Percentiles rank a stretch among this genome's conserved stretches.
phyloP scores from a whole-genome alignment of 2,329 filamentous ascomycete genomes.

The Scedosporium aurantiacum region DNA sequence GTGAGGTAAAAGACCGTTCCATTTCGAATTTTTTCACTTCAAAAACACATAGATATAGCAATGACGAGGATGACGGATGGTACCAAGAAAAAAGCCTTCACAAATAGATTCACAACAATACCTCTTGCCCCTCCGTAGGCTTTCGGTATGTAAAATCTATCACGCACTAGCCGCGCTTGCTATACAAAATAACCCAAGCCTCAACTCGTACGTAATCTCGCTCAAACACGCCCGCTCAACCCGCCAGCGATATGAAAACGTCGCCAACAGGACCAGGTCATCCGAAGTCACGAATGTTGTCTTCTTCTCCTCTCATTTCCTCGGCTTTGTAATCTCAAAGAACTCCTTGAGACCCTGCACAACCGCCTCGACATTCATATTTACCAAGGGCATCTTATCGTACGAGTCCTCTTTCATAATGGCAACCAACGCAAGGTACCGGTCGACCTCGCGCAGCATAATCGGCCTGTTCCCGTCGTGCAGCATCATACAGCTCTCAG shows the following conservation, averaged over 20 bases:
- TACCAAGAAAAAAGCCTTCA: neutral
- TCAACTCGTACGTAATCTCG: neutral
- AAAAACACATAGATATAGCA: neutral
- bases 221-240: neutral
- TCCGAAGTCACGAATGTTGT: neutral
- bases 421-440: slow-evolving; percentile 70
- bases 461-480: slow-evolving; percentile 54
- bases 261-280: neutral
- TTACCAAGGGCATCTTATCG: slow-evolving; percentile 73
- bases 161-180: neutral
- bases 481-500: slow-evolving; percentile 58
- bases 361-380: slow-evolving; percentile 77
- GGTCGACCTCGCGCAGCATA: slow-evolving; percentile 58
- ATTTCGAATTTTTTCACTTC: neutral
- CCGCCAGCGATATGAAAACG: too few relatives aligned
- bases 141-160: too few relatives aligned
- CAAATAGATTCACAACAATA: neutral
- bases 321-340: slow-evolving; percentile 60
- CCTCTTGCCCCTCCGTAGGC: neutral
- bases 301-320: slow-evolving; percentile 18
- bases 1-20: neutral
- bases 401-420: slow-evolving; percentile 80
- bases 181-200: neutral
- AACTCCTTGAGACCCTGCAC: slow-evolving; percentile 70
- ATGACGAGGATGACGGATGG: neutral